Evolutionary conservation across 495 filamentous ascomycete species (phyloP).

Genomic region (Aspergillus funiculosus): DNA sequence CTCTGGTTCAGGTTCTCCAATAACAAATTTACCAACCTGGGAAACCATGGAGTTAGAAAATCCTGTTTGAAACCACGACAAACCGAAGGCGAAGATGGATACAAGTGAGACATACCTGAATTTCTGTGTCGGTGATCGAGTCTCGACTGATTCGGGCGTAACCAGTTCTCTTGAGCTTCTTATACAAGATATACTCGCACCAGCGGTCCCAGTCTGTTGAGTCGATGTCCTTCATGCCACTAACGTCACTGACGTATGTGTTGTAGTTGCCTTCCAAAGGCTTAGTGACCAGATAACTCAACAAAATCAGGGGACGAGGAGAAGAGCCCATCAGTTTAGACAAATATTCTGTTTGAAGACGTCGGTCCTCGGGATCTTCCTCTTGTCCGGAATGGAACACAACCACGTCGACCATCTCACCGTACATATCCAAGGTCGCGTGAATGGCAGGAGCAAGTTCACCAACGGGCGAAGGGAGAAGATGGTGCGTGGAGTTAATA

Average conservation of each 20-base stretch:
- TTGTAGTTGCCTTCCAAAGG: conserved; percentile 95
- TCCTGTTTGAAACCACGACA: too few species aligned
- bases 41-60: conserved; percentile 15
- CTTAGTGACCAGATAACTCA: conserved; percentile 89
- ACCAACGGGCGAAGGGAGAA: conserved; percentile 86
- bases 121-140: conserved; percentile 95
- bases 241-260: conserved; percentile 80
- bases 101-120: conserved; percentile 57
- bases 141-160: conserved; percentile 85
- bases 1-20: conserved; percentile 63
- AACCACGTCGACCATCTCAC: conserved; percentile 82
- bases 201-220: conserved; percentile 91
- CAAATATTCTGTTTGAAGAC: conserved; percentile 82
- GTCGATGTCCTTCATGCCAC: conserved; percentile 95
- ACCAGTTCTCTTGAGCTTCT: conserved; percentile 76
- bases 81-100: background rate
- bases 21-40: conserved; percentile 85
- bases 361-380: conserved; percentile 90
- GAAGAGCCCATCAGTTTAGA: conserved; percentile 81
- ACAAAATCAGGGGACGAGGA: conserved; percentile 71
- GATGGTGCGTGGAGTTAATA: conserved; percentile 91
- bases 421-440: conserved; percentile 90
- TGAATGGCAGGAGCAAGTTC: conserved; percentile 96
- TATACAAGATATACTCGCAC: conserved; percentile 99
- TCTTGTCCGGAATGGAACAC: conserved; percentile 99